Conservation (phyloP, 139 green algal genomes). For the Deuterostichococcus epilithicus region DNA sequence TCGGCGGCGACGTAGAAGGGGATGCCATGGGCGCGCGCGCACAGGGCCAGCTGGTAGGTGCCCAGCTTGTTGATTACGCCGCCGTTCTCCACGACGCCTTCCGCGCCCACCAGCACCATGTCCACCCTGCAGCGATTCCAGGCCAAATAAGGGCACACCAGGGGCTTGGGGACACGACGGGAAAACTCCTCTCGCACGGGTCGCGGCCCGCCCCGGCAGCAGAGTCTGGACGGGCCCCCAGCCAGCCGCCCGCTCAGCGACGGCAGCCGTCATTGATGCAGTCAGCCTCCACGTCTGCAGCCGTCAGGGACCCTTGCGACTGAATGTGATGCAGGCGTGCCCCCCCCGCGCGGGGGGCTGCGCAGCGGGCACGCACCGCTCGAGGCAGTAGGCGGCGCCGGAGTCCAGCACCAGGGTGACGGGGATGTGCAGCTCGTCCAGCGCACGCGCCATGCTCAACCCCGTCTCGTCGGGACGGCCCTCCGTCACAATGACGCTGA, state of each 20-base stretch:
- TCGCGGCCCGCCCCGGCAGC: too few species aligned
- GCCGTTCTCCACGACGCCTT: constrained; percentile 93
- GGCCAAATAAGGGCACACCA: too few species aligned
- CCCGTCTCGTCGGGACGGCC: constrained; percentile 80
- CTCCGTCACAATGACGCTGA: constrained; percentile 92
- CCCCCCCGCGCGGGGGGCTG: too few species aligned
- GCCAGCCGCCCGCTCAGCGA: too few species aligned
- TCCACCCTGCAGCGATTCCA: constrained; percentile 76
- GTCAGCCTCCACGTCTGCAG: too few species aligned
- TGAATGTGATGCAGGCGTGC: too few species aligned
- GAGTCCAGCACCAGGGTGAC: constrained; percentile 82
- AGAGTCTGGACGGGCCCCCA: too few species aligned
- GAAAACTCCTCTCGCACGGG: too few species aligned
- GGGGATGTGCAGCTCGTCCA: constrained; percentile 72
- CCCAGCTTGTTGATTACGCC: constrained; percentile 96
- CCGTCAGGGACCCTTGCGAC: too few species aligned
- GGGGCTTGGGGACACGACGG: too few species aligned
- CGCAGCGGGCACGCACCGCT: constrained; percentile 40
- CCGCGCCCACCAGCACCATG: constrained; percentile 89
- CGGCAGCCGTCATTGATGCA: too few species aligned
- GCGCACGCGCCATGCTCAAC: constrained; percentile 61
- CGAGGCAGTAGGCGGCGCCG: constrained; percentile 74
- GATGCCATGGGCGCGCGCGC: constrained; percentile 70
- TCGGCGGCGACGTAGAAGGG: constrained; percentile 94
- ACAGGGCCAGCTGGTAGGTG: constrained; percentile 59